Evolutionary conservation across 495 filamentous ascomycete species (phyloP).

Genomic region (Terfezia claveryi): DNA sequence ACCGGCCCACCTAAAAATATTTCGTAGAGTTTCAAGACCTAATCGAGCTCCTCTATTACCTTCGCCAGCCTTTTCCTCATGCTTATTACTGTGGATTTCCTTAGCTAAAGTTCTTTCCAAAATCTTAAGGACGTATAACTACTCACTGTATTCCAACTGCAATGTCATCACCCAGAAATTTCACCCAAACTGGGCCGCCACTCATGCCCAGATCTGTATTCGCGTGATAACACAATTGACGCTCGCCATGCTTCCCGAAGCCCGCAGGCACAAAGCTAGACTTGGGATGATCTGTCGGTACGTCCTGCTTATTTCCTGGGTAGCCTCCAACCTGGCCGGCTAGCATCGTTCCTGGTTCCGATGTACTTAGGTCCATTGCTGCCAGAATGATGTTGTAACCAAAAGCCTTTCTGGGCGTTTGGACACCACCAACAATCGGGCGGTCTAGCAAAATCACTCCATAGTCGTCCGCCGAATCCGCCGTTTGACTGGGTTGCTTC

Average conservation of each 20-base stretch:
- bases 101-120: background rate
- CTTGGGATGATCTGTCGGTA: background rate
- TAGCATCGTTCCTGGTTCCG: background rate
- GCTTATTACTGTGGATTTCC: background rate
- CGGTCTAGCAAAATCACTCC: slow-evolving; percentile 7
- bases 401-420: slow-evolving; percentile 6
- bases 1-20: background rate
- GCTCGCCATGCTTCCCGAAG: background rate
- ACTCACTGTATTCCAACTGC: slow-evolving; percentile 10
- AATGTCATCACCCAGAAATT: slow-evolving; percentile 7
- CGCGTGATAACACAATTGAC: slow-evolving; percentile 6
- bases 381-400: slow-evolving; percentile 1
- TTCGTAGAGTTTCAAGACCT: background rate
- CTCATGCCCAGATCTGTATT: slow-evolving; percentile 9
- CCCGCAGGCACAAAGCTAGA: background rate
- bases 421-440: background rate
- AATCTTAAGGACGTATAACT: background rate
- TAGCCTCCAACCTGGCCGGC: background rate
- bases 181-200: slow-evolving; percentile 13
- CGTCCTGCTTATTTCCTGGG: background rate
- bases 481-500: slow-evolving; percentile 2
- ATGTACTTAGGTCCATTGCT: background rate
- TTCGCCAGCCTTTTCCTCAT: background rate
- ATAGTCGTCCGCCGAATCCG: slow-evolving; percentile 7
- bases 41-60: background rate